These are phyloP conservation scores for Termitomyces sp. DNA, from an alignment of 768 basidiomycete species.

Conservation along the genomic window DNA sequence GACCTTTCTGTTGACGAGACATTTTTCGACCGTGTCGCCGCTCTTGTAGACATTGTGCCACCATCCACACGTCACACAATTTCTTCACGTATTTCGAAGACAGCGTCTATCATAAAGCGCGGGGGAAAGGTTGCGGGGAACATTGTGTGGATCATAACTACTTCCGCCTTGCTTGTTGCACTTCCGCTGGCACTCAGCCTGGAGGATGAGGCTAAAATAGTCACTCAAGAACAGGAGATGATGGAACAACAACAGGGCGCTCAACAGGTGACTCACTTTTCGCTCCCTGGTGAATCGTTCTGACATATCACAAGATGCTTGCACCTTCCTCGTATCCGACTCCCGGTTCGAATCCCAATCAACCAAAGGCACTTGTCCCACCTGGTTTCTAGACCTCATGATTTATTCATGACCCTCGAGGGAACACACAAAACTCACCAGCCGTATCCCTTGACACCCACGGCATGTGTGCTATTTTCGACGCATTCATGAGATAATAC, in stretches of 20 bases:
- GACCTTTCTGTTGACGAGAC: slow-evolving; percentile 74
- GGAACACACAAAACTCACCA: slow-evolving; percentile 12
- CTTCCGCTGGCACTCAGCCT: slow-evolving; percentile 88
- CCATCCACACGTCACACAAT: slow-evolving; percentile 83
- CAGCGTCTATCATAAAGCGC: slow-evolving; percentile 60
- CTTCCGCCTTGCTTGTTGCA: slow-evolving; percentile 89
- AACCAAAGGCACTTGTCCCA: slow-evolving; percentile 66
- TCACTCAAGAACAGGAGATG: slow-evolving; percentile 92
- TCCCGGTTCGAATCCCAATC: slow-evolving; percentile 25
- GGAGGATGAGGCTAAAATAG: slow-evolving; percentile 94
- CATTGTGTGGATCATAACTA: slow-evolving; percentile 92
- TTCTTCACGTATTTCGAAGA: slow-evolving; percentile 50
- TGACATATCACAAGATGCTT: slow-evolving; percentile 55
- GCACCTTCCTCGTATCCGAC: slow-evolving; percentile 57
- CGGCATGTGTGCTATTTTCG: slow-evolving; percentile 15
- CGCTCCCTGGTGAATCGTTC: slow-evolving; percentile 7
- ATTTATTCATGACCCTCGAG: slow-evolving; percentile 10
- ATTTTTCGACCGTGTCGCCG: slow-evolving; percentile 79
- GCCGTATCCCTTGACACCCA: slow-evolving; percentile 15
- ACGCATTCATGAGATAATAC: slow-evolving; percentile 3
- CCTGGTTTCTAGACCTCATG: slow-evolving; percentile 66
- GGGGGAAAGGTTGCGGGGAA: slow-evolving; percentile 75
- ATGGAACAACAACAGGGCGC: slow-evolving; percentile 90
- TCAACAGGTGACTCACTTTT: slow-evolving; percentile 61
- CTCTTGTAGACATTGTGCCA: slow-evolving; percentile 94